These are phyloP conservation scores for Bipolaris bicolor DNA, from an alignment of 2,329 filamentous ascomycete genomes.

Conservation along the genomic window DNA sequence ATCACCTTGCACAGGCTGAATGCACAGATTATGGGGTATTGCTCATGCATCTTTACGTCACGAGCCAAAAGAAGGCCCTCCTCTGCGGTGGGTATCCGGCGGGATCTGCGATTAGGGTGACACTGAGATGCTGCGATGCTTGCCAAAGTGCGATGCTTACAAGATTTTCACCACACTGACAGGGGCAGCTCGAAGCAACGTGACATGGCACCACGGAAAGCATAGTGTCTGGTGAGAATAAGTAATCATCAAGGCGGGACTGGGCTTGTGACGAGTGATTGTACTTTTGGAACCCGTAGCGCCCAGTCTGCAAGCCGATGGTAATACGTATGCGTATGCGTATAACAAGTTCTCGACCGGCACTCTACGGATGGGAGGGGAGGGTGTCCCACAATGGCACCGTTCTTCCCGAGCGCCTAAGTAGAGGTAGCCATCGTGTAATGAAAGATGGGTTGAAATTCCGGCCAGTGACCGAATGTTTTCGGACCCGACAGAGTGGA, in stretches of 20 bases:
- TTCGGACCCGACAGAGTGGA: constrained; percentile 7
- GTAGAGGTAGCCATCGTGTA: neutral
- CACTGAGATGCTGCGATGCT: constrained; percentile 10
- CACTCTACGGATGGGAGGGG: too few species aligned
- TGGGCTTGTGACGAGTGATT: neutral
- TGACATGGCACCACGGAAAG: constrained; percentile 1
- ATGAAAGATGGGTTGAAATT: neutral
- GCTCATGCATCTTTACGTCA: constrained; percentile 1
- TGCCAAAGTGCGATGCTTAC: neutral
- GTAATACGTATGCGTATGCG: constrained; percentile 1
- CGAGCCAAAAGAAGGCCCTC: constrained; percentile 1
- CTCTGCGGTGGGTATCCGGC: constrained; percentile 7
- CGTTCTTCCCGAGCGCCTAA: constrained; percentile 2
- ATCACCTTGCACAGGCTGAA: constrained; percentile 1
- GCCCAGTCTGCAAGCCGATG: constrained; percentile 2
- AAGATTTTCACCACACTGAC: constrained; percentile 1
- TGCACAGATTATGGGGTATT: constrained; percentile 7
- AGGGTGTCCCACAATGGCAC: constrained; percentile 9
- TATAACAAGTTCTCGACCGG: neutral
- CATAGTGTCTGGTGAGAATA: neutral
- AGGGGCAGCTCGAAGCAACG: neutral
- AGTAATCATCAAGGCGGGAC: neutral
- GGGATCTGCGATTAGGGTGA: constrained; percentile 10
- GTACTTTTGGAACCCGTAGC: neutral
- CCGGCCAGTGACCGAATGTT: neutral